Base-by-base conservation (phyloP, 2,329 filamentous ascomycete species). In the Chalaropsis thielavioides region DNA sequence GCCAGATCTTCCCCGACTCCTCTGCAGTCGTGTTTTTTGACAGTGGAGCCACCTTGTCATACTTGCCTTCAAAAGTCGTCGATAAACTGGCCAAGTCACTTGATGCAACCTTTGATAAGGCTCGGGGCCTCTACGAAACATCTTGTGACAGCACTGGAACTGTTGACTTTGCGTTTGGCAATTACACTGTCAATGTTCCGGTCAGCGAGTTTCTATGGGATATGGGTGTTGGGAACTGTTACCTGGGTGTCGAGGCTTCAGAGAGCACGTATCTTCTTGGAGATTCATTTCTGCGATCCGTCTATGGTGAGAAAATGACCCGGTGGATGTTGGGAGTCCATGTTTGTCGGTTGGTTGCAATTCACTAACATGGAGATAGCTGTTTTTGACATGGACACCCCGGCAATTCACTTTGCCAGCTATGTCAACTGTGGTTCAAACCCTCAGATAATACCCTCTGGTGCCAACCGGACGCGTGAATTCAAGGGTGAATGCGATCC, bases 1-100 rank as follows among this genome's bases (percentile, higher is more conserved):
- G 61, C 8, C 67, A 65, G 31, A 69, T 67, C 7, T 70, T 70
- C 66, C 24, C 67, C 49, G 59, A 70, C 66, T 75, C 74, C 46
- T 73, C 77, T 17, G 69, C 77, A 8, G 73, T 77, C 35, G 78
- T 82, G 38, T 78, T 85, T 61, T 78, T 88, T 31, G 85, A 88
- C 73, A 85, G 83, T 15, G 87, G 87, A 65, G 86, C 83, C 68
- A 87, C 83, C 51, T 75, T 88, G 64, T 86, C 82, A 72, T 83
- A 86, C 68, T 78, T 90, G 1, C 87, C 87, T 2, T 75, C 81
- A 67, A 71, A 76, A 40, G 73, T 88, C 66, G 79, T 83, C 66
- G 68, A 74, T 35, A 69, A 72, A 40, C 74, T 85, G 41, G 76
- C 75, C 70, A 66, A 73, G 62, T 71, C 76, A 69, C 67, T 83